phyloP scores from a whole-genome alignment of 2,329 filamentous ascomycete genomes.

The Aureobasidium mangrovei region DNA sequence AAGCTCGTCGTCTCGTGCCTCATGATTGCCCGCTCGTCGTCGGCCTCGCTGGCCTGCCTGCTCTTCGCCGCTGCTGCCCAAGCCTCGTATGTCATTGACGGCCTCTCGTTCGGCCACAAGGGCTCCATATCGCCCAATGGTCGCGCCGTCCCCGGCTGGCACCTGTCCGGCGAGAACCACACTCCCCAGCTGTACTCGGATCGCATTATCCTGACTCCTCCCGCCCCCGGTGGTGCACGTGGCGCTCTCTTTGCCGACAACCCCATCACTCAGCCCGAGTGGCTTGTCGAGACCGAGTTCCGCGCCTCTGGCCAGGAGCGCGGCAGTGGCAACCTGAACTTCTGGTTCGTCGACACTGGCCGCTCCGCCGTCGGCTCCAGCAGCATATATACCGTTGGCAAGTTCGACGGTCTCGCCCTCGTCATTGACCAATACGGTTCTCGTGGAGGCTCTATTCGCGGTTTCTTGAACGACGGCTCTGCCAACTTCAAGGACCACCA shows the following conservation, averaged over 20 bases:
- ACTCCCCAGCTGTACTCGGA: constrained; percentile 64
- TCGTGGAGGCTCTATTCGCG: constrained; percentile 69
- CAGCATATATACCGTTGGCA: constrained; percentile 75
- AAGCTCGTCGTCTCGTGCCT: not conserved
- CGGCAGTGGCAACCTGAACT: constrained; percentile 79
- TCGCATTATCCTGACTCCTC: constrained; percentile 83
- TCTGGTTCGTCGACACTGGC: constrained; percentile 74
- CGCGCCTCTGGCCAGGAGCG: constrained; percentile 77
- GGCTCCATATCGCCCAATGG: constrained; percentile 56
- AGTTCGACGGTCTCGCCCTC: constrained; percentile 84
- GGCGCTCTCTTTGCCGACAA: constrained; percentile 73
- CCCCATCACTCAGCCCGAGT: constrained; percentile 52
- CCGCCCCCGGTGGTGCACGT: constrained; percentile 74
- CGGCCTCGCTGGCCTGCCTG: constrained; percentile 18
- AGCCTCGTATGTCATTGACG: constrained; percentile 23
- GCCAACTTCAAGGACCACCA: constrained; percentile 69
- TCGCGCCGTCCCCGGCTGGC: constrained; percentile 48
- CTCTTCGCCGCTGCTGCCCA: constrained; percentile 21
- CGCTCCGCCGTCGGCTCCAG: constrained; percentile 55
- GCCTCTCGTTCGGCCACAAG: constrained; percentile 66
- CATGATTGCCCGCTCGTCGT: constrained; percentile 3
- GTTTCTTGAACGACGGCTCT: constrained; percentile 86
- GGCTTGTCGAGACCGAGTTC: constrained; percentile 80
- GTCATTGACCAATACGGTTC: constrained; percentile 79
- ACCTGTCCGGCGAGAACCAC: constrained; percentile 46